phyloP scores from a whole-genome alignment of 1,139 yeast species.

The Lodderomyces margitis region DNA sequence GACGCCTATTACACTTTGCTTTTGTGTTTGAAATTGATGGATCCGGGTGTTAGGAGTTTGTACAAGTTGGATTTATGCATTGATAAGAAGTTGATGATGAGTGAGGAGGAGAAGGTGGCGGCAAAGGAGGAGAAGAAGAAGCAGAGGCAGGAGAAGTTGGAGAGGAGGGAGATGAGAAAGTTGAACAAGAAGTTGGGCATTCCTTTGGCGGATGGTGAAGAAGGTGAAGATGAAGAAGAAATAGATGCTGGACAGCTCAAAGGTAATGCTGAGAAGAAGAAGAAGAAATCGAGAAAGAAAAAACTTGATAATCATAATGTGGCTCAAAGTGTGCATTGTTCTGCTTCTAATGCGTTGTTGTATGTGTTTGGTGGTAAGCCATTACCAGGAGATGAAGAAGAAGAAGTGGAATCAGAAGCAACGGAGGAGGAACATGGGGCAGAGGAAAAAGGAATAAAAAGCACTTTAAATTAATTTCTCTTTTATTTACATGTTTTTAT shows the following conservation, averaged over 20 bases:
- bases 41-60: slow-evolving; percentile 46
- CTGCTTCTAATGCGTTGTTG: background rate
- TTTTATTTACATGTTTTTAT: no score
- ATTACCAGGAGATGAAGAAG: background rate
- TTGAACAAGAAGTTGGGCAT: background rate
- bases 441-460: background rate
- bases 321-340: background rate
- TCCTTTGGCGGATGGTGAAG: background rate
- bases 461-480: background rate
- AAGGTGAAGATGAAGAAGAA: background rate
- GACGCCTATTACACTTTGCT: slow-evolving; percentile 71
- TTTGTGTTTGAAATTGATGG: slow-evolving; percentile 51
- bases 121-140: slow-evolving; percentile 8
- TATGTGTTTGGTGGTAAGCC: background rate
- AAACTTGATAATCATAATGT: background rate
- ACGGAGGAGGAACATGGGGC: background rate
- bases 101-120: slow-evolving; percentile 10
- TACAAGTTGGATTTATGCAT: slow-evolving; percentile 23
- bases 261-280: background rate
- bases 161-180: background rate
- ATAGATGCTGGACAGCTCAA: background rate
- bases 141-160: slow-evolving; percentile 2
- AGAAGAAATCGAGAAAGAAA: background rate
- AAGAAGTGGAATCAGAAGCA: background rate
- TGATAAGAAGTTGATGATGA: slow-evolving; percentile 3